Evolutionary conservation across 345 rosid species (phyloP).

Genomic region (Psidium friedrichsthalianum): DNA sequence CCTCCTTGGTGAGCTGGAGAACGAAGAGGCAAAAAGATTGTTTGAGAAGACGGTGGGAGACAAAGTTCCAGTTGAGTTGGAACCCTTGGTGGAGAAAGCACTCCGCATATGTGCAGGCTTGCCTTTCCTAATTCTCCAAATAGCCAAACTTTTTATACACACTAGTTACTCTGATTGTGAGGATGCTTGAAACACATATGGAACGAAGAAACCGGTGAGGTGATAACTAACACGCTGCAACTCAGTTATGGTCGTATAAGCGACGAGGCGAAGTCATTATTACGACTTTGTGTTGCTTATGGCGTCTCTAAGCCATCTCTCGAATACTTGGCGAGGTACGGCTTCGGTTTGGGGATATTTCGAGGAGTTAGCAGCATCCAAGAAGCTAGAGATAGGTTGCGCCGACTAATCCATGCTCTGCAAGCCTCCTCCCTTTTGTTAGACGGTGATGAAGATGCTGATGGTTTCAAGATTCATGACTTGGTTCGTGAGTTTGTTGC

Average conservation of each 20-base stretch:
- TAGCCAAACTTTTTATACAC: rapidly evolving
- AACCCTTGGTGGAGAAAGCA: too few species aligned
- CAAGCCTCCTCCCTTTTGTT: neutral
- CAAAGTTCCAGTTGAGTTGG: neutral
- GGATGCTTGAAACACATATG: rapidly evolving
- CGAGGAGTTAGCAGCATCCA: neutral
- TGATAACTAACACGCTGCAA: rapidly evolving
- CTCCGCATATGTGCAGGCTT: rapidly evolving
- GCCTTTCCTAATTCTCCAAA: rapidly evolving
- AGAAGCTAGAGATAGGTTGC: neutral
- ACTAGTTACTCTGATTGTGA: rapidly evolving
- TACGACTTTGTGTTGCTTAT: neutral
- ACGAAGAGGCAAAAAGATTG: neutral
- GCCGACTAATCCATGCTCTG: neutral
- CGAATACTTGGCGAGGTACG: neutral
- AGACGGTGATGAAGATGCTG: rapidly evolving
- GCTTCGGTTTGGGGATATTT: neutral
- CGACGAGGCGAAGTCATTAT: rapidly evolving
- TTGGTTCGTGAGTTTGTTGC: neutral
- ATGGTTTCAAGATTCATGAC: neutral
- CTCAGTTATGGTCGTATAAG: rapidly evolving
- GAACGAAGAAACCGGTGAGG: rapidly evolving
- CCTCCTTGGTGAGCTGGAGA: rapidly evolving
- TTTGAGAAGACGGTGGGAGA: neutral
- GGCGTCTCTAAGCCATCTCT: neutral